Conservation (phyloP, 1,139 yeast species). For the Saccharomyces hybrid region DNA sequence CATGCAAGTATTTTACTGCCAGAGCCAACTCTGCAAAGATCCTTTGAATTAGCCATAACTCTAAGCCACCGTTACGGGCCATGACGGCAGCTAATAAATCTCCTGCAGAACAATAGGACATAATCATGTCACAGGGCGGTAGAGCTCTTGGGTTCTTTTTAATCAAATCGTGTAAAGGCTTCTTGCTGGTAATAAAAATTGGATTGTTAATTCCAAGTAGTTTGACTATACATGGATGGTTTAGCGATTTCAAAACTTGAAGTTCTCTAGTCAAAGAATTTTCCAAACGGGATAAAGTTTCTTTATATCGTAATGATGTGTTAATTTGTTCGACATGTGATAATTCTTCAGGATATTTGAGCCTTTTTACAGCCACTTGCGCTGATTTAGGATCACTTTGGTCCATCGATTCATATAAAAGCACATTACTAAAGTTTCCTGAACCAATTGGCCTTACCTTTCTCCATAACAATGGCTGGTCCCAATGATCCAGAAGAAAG, state of each 20-base stretch:
- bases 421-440: slow-evolving; percentile 56
- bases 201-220: slow-evolving; percentile 35
- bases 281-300: slow-evolving; percentile 48
- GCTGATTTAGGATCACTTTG: slow-evolving; percentile 11
- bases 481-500: slow-evolving; percentile 20
- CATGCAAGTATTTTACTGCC: slow-evolving; percentile 71
- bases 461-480: slow-evolving; percentile 25
- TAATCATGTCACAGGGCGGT: slow-evolving; percentile 45
- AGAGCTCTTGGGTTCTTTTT: slow-evolving; percentile 9
- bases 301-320: slow-evolving; percentile 20
- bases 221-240: slow-evolving; percentile 40
- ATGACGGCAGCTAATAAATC: slow-evolving; percentile 63
- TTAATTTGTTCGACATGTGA: slow-evolving; percentile 13
- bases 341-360: slow-evolving; percentile 27
- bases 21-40: slow-evolving; percentile 60
- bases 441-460: slow-evolving; percentile 39
- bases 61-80: slow-evolving; percentile 29
- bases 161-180: slow-evolving; percentile 22
- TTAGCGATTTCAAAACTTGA: slow-evolving; percentile 44
- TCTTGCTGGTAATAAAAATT: slow-evolving; percentile 17
- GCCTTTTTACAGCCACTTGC: slow-evolving; percentile 34
- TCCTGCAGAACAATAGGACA: slow-evolving; percentile 79
- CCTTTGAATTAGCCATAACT: slow-evolving; percentile 46
- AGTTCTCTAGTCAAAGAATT: slow-evolving; percentile 70
- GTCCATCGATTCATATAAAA: slow-evolving; percentile 36